A percentile compares a stretch with the other conserved stretches of the same genome.
Evolutionary conservation across 495 filamentous ascomycete genomes (phyloP).

Genomic region (Aspergillus ellipticus): DNA sequence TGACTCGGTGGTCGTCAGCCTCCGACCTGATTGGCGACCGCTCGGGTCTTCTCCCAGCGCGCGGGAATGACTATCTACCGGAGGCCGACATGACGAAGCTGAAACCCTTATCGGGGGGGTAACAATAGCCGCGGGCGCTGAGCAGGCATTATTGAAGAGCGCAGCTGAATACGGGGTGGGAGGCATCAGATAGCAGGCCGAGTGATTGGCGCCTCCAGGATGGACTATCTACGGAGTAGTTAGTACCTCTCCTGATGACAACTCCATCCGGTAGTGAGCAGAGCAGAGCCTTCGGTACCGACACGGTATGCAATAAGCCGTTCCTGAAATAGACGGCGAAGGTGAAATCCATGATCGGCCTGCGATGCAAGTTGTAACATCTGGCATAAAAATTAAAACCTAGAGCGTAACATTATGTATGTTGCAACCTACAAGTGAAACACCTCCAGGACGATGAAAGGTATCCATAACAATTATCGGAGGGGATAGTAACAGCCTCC

Average conservation of each 20-base stretch:
- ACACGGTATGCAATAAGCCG: neutral
- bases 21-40: neutral
- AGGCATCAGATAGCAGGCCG: neutral
- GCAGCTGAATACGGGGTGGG: neutral
- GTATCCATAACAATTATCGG: neutral
- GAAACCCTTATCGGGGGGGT: neutral
- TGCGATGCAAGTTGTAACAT: neutral
- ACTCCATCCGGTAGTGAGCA: neutral
- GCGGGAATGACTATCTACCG: neutral
- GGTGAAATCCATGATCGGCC: conserved; percentile 9
- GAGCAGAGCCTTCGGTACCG: too few species aligned
- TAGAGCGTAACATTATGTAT: neutral
- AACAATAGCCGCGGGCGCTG: too few species aligned
- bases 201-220: too few species aligned
- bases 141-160: too few species aligned
- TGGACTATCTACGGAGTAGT: too few species aligned
- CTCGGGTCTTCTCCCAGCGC: neutral
- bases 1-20: neutral
- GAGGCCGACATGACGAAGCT: neutral
- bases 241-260: neutral
- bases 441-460: neutral
- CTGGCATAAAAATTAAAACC: neutral
- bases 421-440: neutral
- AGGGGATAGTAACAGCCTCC: neutral
- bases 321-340: conserved; percentile 5